Percentiles rank a stretch among this genome's conserved stretches.
phyloP scores from a whole-genome alignment of 164 flowering plant species.

The Kingdonia uniflora region DNA sequence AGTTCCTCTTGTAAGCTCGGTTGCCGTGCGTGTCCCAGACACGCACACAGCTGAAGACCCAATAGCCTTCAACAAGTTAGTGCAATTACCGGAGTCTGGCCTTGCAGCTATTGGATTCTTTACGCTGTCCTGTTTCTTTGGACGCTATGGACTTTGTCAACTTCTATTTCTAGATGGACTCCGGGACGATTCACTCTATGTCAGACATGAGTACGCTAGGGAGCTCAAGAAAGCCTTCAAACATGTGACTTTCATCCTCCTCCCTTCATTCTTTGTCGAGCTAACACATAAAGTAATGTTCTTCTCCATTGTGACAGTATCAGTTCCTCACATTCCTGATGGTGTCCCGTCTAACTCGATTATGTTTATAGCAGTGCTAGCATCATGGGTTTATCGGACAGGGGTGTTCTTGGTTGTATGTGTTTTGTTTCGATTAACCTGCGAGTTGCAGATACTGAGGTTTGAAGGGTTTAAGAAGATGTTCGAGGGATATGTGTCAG shows the following conservation, averaged over 20 bases:
- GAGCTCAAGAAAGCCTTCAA: slow-evolving; percentile 47
- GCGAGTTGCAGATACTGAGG: slow-evolving; percentile 68
- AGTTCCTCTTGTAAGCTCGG: slow-evolving; percentile 25
- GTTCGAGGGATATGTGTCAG: slow-evolving; percentile 43
- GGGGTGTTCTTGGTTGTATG: slow-evolving; percentile 62
- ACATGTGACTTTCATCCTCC: slow-evolving; percentile 30
- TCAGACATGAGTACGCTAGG: slow-evolving; percentile 36
- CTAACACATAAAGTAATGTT: slow-evolving; percentile 42
- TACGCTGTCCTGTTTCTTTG: slow-evolving; percentile 39
- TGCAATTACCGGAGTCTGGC: slow-evolving; percentile 53
- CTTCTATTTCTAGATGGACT: slow-evolving; percentile 63
- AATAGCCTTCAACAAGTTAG: slow-evolving; percentile 30
- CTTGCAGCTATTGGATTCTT: slow-evolving; percentile 41
- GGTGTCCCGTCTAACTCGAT: slow-evolving; percentile 25
- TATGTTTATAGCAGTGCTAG: slow-evolving; percentile 31
- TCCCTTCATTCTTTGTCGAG: slow-evolving; percentile 50
- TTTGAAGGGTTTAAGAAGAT: slow-evolving; percentile 49
- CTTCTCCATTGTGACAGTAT: slow-evolving; percentile 32
- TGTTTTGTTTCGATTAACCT: slow-evolving; percentile 55
- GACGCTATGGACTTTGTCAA: slow-evolving; percentile 38
- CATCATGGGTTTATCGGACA: slow-evolving; percentile 68
- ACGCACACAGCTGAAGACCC: slow-evolving; percentile 10
- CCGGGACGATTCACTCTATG: slow-evolving; percentile 30
- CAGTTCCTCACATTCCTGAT: slow-evolving; percentile 11
- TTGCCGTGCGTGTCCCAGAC: slow-evolving; percentile 20